Evolutionary conservation across 257 asterid genomes (phyloP).

Genomic region (Capsicum pubescens): DNA sequence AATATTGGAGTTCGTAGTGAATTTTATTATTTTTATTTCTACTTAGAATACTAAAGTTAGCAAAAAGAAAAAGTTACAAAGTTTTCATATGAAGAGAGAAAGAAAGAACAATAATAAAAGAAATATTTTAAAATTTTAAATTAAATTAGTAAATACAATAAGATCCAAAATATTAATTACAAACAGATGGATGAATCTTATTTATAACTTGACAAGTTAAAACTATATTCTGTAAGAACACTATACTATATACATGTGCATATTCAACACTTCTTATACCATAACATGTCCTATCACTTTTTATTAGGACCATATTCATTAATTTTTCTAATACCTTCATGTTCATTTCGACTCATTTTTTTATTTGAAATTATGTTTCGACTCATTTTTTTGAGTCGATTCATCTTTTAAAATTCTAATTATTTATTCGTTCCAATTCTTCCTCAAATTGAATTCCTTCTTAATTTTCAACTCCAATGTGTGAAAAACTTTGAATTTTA

Average conservation of each 20-base stretch:
- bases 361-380: background rate
- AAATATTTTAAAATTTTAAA: too few species aligned
- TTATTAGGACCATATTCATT: background rate
- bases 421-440: background rate
- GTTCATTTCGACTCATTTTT: background rate
- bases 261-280: background rate
- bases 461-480: background rate
- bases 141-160: too few species aligned
- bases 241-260: background rate
- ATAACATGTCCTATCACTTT: background rate
- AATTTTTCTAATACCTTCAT: background rate
- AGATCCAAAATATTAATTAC: background rate
- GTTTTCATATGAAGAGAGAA: too few species aligned
- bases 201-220: too few species aligned
- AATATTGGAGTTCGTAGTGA: background rate
- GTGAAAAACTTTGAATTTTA: background rate
- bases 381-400: background rate
- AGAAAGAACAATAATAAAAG: too few species aligned
- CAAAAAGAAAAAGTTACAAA: too few species aligned
- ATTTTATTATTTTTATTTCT: too few species aligned
- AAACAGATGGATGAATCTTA: background rate
- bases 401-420: background rate
- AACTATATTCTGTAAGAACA: too few species aligned
- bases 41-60: background rate
- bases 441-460: background rate